Percentiles rank a stretch among this genome's conserved stretches.
Evolutionary conservation across 768 basidiomycete genomes (phyloP).

Genomic region (Panellus pusillus): DNA sequence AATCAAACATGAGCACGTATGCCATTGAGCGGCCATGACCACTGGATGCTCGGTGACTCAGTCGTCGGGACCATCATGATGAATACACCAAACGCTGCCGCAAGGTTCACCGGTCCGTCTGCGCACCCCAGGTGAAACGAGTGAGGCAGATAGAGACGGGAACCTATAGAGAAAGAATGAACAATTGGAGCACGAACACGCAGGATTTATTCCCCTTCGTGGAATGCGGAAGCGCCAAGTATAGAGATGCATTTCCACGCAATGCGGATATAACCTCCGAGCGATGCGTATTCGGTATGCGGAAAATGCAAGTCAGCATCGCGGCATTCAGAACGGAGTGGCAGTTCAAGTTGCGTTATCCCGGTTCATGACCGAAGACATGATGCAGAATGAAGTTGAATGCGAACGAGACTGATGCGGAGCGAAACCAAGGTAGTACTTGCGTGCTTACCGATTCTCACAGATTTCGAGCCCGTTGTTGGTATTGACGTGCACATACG

Average conservation of each 20-base stretch:
- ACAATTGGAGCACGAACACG: no score
- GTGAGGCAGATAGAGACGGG: neutral
- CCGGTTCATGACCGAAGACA: neutral
- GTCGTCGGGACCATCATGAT: no score
- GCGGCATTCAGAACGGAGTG: neutral
- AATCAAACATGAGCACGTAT: no score
- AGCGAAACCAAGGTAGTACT: neutral
- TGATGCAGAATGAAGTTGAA: constrained; percentile 1
- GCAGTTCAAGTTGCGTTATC: neutral
- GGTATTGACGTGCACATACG: constrained; percentile 77
- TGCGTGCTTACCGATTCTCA: constrained; percentile 66
- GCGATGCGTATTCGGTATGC: neutral
- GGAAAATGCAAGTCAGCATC: neutral
- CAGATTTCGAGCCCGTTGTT: constrained; percentile 70
- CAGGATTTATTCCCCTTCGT: no score
- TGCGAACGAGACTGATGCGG: constrained; percentile 7
- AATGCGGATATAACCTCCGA: neutral
- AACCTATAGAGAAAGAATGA: neutral
- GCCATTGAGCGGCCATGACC: no score
- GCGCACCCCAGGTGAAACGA: no score
- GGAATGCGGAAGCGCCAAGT: no score
- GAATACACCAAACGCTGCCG: no score
- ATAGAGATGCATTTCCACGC: no score
- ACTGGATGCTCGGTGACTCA: no score
- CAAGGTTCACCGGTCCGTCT: no score